A percentile compares a stretch with the other conserved stretches of the same genome.
Conservation (phyloP, 352 stramenopile species). For the Paralagenidium karlingii region DNA sequence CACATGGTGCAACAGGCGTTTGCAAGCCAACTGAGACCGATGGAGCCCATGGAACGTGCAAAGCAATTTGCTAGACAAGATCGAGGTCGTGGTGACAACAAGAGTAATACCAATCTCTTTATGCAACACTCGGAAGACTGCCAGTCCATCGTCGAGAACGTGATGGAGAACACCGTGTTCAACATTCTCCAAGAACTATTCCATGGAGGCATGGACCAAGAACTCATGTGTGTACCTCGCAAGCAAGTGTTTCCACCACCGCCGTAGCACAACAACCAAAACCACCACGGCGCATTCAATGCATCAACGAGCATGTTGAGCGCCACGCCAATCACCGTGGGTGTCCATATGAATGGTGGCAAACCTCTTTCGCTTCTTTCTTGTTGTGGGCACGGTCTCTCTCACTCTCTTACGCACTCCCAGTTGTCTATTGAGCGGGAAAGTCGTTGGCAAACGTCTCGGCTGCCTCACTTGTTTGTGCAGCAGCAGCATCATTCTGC, state of each 20-base stretch:
- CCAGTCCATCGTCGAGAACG: constrained; percentile 31
- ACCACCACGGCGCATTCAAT: too few relatives aligned
- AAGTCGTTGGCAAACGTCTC: too few relatives aligned
- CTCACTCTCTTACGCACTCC: too few relatives aligned
- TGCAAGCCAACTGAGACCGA: constrained; percentile 17
- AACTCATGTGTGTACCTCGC: constrained; percentile 50
- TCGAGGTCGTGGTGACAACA: neutral
- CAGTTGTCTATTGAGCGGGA: too few relatives aligned
- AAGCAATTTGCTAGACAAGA: constrained; percentile 3
- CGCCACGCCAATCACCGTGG: neutral
- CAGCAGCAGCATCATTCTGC: too few relatives aligned
- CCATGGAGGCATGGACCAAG: constrained; percentile 52
- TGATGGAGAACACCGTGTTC: constrained; percentile 72
- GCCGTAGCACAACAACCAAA: too few relatives aligned
- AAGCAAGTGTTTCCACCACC: constrained; percentile 4
- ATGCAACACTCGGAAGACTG: constrained; percentile 22
- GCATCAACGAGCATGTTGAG: neutral
- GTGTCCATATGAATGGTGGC: too few relatives aligned
- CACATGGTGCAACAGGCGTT: constrained; percentile 30
- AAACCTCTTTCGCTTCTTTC: too few relatives aligned
- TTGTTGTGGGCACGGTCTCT: too few relatives aligned
- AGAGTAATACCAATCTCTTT: neutral
- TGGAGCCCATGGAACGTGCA: constrained; percentile 12
- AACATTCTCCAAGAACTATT: constrained; percentile 79
- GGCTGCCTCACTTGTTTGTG: too few relatives aligned